Conservation (phyloP, 371 early-diverging fungal species). For the Chytridiales sp. region DNA sequence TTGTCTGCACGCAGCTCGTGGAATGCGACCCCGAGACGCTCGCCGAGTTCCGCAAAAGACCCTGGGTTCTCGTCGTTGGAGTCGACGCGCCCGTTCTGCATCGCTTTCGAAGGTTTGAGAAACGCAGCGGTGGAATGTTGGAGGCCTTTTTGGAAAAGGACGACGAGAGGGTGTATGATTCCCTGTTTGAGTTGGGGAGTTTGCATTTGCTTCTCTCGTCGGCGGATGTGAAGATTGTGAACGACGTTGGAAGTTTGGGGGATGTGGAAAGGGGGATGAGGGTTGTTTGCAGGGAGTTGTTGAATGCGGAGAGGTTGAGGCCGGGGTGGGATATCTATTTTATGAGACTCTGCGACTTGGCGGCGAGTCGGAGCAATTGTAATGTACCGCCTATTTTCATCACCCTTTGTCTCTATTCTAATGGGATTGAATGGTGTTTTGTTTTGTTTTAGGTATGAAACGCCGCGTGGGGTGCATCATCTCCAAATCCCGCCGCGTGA, state of each 20-base stretch:
- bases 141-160: constrained; percentile 49
- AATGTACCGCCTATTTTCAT: constrained; percentile 1
- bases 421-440: not conserved
- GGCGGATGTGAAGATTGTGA: constrained; percentile 65
- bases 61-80: constrained; percentile 81
- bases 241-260: too few relatives aligned
- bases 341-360: constrained; percentile 91
- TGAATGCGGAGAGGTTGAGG: constrained; percentile 70
- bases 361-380: constrained; percentile 50
- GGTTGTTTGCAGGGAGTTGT: too few relatives aligned
- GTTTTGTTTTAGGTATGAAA: constrained; percentile 74
- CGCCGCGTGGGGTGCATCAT: constrained; percentile 96
- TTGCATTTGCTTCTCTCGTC: constrained; percentile 32
- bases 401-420: not conserved
- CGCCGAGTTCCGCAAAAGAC: constrained; percentile 74
- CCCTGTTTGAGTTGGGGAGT: not conserved
- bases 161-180: constrained; percentile 36
- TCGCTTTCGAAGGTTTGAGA: constrained; percentile 62
- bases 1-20: constrained; percentile 28
- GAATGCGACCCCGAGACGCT: constrained; percentile 66
- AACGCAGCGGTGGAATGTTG: too few relatives aligned
- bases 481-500: constrained; percentile 83
- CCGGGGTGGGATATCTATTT: constrained; percentile 97
- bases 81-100: constrained; percentile 76
- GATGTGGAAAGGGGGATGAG: too few relatives aligned